phyloP scores from a whole-genome alignment of 805 yeast species.

The Candida montana region DNA sequence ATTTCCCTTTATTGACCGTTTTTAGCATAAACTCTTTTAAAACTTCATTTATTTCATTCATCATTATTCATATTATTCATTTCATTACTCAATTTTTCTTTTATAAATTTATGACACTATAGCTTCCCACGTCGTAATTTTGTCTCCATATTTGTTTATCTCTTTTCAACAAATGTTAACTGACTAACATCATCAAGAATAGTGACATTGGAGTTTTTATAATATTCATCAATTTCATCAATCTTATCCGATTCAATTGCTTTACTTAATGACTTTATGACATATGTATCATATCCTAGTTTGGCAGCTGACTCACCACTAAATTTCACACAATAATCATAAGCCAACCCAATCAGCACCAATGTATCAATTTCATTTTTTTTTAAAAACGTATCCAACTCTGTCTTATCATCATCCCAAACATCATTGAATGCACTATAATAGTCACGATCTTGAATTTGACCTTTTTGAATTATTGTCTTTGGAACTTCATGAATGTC shows the following conservation, averaged over 20 bases:
- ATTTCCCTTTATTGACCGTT: not conserved
- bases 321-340: conserved; percentile 78
- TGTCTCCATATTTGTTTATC: not conserved
- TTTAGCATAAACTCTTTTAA: not conserved
- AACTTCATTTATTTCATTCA: not conserved
- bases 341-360: conserved; percentile 75
- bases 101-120: no score
- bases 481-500: conserved; percentile 30
- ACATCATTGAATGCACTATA: conserved; percentile 83
- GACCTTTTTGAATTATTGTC: conserved; percentile 65
- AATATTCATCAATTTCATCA: conserved; percentile 31
- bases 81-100: not conserved
- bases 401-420: conserved; percentile 71
- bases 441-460: conserved; percentile 66
- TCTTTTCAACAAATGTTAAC: conserved; percentile 3
- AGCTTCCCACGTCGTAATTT: no score
- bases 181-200: conserved; percentile 17
- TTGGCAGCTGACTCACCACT: conserved; percentile 66
- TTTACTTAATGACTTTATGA: conserved; percentile 50
- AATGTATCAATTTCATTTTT: conserved; percentile 51
- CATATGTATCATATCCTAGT: conserved; percentile 58
- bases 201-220: conserved; percentile 29
- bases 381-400: conserved; percentile 44
- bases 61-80: not conserved
- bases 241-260: conserved; percentile 47